Evolutionary conservation across 306 rosid species (phyloP), one percentile per base, ranked within the genome.

Genomic region (Prosopis cineraria): DNA sequence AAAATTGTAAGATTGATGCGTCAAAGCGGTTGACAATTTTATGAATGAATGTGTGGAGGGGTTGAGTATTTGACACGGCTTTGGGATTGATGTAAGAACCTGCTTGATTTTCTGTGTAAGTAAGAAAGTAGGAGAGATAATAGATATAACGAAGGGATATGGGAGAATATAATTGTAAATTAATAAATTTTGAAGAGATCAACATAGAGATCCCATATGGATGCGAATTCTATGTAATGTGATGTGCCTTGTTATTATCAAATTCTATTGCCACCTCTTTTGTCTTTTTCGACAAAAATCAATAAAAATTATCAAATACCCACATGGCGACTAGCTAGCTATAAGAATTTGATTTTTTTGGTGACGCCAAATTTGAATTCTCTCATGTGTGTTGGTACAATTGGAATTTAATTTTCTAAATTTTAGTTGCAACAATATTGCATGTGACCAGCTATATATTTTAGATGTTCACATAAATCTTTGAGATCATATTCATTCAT

Each of bases 221-320:
- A 66, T 40, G 52, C 52, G 19, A 65, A 37, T 65, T 39, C 72
- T 67, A 45, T 44, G 60, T 0, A 2, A 3, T 8, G 43, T 8
- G n/a, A 52, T 37, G n/a, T 65, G 56, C 60, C 80, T 41, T 33
- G 17, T 13, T 14, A 63, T 79, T 78, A 62, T 79, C 20, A 47
- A 78, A 39, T 44, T 14, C 39, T 45, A 45, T 16, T 2, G 9
- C 73, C 20, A 37, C 8, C 47, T 19, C 58, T 12, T 79, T 79
- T 79, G 82, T 85, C 86, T 29, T 82, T 70, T 78, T 37, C 64
- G 7, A 16, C 17, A 33, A 58, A 58, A 72, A 76, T 16, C 14
- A 17, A 33, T 14, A 8, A 34, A 34, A n/a, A 7, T 36, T 33
- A 64, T 64, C 44, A 64, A 65, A 65, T 20, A 20, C 48, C 47